Percentiles rank a stretch among this genome's conserved stretches.
Evolutionary conservation across 805 yeast species (phyloP).

Genomic region (Saturnispora besseyi): DNA sequence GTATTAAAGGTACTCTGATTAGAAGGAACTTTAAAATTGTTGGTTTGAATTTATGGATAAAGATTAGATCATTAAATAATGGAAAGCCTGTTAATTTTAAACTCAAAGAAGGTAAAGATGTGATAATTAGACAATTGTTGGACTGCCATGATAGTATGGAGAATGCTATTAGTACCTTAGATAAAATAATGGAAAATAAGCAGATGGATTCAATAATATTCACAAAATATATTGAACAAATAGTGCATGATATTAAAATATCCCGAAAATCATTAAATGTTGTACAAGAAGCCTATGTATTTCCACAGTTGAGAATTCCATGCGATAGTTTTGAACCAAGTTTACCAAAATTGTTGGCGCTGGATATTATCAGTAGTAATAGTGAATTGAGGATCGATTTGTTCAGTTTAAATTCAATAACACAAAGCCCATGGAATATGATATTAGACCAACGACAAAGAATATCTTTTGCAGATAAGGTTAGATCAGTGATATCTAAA

Average conservation of each 20-base stretch:
- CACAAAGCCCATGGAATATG: slow-evolving; percentile 55
- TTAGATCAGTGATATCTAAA: slow-evolving; percentile 45
- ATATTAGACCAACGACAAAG: slow-evolving; percentile 37
- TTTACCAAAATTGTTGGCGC: slow-evolving; percentile 37
- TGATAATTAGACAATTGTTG: slow-evolving; percentile 35
- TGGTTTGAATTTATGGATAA: slow-evolving; percentile 35
- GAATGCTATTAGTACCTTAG: slow-evolving; percentile 37
- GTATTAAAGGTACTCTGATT: slow-evolving; percentile 51
- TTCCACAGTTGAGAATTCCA: slow-evolving; percentile 44
- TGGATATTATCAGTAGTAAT: slow-evolving; percentile 52
- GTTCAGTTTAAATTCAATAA: slow-evolving; percentile 40
- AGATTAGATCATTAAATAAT: slow-evolving; percentile 33
- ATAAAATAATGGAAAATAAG: slow-evolving; percentile 24
- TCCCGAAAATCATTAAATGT: slow-evolving; percentile 35
- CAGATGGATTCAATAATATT: slow-evolving; percentile 17
- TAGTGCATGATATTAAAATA: slow-evolving; percentile 26
- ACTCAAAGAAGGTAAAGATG: slow-evolving; percentile 29
- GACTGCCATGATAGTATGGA: slow-evolving; percentile 29
- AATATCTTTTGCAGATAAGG: slow-evolving; percentile 45
- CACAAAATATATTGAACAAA: slow-evolving; percentile 18
- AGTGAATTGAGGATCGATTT: slow-evolving; percentile 57
- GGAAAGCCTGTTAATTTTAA: slow-evolving; percentile 32
- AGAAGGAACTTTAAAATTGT: slow-evolving; percentile 46
- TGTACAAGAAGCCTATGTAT: slow-evolving; percentile 46
- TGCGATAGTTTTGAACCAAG: slow-evolving; percentile 36